These are phyloP conservation scores for Saprolegnia parasitica DNA, from an alignment of 352 stramenopile species.

Conservation along the genomic window DNA sequence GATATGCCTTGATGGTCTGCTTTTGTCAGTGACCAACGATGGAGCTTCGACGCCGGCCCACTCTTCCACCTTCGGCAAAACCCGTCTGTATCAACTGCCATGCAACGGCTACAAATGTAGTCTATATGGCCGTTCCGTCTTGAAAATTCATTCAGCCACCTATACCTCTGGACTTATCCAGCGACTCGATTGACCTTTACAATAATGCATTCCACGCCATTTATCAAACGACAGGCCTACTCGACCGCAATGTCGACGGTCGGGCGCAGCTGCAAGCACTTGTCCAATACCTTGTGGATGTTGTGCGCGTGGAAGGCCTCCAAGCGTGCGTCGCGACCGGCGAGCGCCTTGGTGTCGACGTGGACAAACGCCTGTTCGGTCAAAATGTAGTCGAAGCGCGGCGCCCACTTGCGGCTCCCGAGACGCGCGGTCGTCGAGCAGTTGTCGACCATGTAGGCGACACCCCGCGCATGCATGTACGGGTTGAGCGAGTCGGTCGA, in stretches of 20 bases:
- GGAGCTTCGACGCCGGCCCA: no score
- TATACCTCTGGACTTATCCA: no score
- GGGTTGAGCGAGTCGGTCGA: constrained; percentile 97
- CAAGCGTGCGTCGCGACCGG: constrained; percentile 59
- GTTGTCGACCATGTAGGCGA: constrained; percentile 99
- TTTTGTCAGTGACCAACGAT: no score
- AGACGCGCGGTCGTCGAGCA: constrained; percentile 98
- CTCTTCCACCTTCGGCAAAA: no score
- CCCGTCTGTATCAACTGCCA: no score
- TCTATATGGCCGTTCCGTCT: no score
- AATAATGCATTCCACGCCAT: no score
- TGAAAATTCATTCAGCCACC: no score
- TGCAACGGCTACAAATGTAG: no score
- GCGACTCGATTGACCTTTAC: no score
- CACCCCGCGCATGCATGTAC: constrained; percentile 98
- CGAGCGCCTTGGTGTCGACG: constrained; percentile 89
- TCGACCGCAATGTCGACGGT: constrained; percentile 93
- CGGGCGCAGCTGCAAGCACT: constrained; percentile 94
- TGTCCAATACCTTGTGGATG: constrained; percentile 94
- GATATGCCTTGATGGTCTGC: no score
- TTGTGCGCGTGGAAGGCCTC: constrained; percentile 94
- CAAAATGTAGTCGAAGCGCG: constrained; percentile 98
- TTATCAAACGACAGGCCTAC: no score
- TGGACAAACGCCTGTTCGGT: constrained; percentile 95
- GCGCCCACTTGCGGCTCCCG: constrained; percentile 96